Evolutionary conservation across 2,329 filamentous ascomycete genomes (phyloP).

Genomic region (Plenodomus biglobosus): DNA sequence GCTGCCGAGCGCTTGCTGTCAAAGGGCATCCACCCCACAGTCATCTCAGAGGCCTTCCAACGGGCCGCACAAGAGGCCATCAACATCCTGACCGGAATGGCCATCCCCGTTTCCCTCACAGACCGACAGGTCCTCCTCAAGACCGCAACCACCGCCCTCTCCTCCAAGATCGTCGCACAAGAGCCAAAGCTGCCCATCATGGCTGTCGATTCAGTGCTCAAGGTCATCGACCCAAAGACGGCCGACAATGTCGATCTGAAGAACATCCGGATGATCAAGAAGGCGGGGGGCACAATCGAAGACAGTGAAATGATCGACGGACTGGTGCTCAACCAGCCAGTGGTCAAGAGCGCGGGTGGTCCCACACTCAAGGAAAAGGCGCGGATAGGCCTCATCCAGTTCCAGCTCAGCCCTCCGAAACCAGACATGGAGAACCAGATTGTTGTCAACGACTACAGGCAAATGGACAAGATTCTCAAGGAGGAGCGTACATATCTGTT

Average conservation of each 20-base stretch:
- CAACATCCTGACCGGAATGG: conserved; percentile 90
- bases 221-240: conserved; percentile 92
- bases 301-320: conserved; percentile 97
- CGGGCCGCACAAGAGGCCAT: conserved; percentile 88
- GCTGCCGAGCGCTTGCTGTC: conserved; percentile 86
- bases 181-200: conserved; percentile 97
- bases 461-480: conserved; percentile 99
- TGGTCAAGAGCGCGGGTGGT: conserved; percentile 90
- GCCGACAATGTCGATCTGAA: conserved; percentile 95
- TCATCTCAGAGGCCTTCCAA: conserved; percentile 98
- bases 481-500: conserved; percentile 97
- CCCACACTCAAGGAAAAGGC: conserved; percentile 96
- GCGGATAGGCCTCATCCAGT: conserved; percentile 93
- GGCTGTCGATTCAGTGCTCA: conserved; percentile 94
- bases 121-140: conserved; percentile 91
- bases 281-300: conserved; percentile 96
- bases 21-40: conserved; percentile 92
- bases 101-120: conserved; percentile 83
- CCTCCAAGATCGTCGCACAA: conserved; percentile 97
- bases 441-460: conserved; percentile 97
- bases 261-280: conserved; percentile 97
- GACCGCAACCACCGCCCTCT: conserved; percentile 94
- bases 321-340: conserved; percentile 85
- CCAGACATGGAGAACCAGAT: conserved; percentile 99
- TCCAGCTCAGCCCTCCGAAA: conserved; percentile 97